Evolutionary conservation across 371 early-diverging fungal species (phyloP), one percentile per base, ranked within the genome.

Genomic region (Circinella umbellata): DNA sequence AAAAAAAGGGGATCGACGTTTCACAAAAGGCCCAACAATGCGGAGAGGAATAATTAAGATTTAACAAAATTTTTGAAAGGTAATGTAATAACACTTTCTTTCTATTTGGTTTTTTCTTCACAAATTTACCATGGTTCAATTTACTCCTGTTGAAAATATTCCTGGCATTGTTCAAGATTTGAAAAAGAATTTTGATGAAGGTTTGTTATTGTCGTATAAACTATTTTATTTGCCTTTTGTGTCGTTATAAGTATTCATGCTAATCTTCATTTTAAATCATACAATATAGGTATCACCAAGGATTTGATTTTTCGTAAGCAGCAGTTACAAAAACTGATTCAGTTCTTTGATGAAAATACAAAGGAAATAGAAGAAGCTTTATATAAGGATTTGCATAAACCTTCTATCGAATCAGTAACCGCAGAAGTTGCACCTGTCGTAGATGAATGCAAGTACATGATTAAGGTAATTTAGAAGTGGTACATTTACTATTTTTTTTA

Each of bases 291-390:
- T 20, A 53, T 88, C 17, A 89, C 91, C 20, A 85, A 77, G 73
- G 74, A 85, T 61, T 64, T 89, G 17, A 76, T 65, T 6, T 92
- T 84, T 70, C 89, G 97, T 70, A 91, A 90, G 70, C 79, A 91
- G 66, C 96, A 96, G 73, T 86, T 97, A 20, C 77, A 83, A 13
- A 81, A 79, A 18, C 67, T 97, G 35, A 81, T 87, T 55, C 71
- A 80, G n/a, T 77, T 93, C 67, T 48, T 93, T 54, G 78, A 88
- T 59, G 93, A 96, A 49, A 91, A 96, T 69, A 80, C 84, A 57
- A 76, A 77, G 3, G 75, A 73, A 4, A 63, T 96, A 54, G 71
- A 77, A 38, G 88, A 90, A 7, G 94, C 93, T 15, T 73, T 95
- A 15, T 78, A 77, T 73, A 76, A 78, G 34, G 98, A 96, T 75